Evolutionary conservation across 2,329 filamentous ascomycete species (phyloP).

Genomic region (Lachnum nothofagi): DNA sequence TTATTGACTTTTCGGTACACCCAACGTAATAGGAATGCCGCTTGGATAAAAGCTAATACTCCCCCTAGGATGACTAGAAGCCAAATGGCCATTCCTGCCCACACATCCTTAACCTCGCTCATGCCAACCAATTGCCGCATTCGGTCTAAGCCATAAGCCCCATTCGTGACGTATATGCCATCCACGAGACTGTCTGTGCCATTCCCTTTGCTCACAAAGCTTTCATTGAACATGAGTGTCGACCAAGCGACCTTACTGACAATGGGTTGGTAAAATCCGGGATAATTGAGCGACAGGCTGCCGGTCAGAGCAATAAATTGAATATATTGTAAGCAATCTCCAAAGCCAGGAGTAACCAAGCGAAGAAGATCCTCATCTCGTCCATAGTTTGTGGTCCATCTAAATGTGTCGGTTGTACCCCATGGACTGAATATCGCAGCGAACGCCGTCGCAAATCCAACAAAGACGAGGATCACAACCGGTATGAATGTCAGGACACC

Average conservation of each 20-base stretch:
- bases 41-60: slow-evolving; percentile 65
- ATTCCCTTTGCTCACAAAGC: slow-evolving; percentile 66
- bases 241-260: slow-evolving; percentile 88
- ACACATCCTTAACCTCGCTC: slow-evolving; percentile 69
- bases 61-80: slow-evolving; percentile 69
- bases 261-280: slow-evolving; percentile 89
- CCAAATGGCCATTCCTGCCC: slow-evolving; percentile 93
- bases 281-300: slow-evolving; percentile 80
- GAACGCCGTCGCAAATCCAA: slow-evolving; percentile 75
- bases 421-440: slow-evolving; percentile 88
- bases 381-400: slow-evolving; percentile 97
- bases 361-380: slow-evolving; percentile 86
- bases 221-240: slow-evolving; percentile 85
- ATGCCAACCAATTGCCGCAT: slow-evolving; percentile 81
- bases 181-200: slow-evolving; percentile 67
- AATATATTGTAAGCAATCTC: slow-evolving; percentile 93
- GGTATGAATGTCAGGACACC: slow-evolving; percentile 71
- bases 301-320: slow-evolving; percentile 88
- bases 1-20: slow-evolving; percentile 65
- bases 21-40: slow-evolving; percentile 74
- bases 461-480: slow-evolving; percentile 69
- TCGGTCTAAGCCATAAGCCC: slow-evolving; percentile 71
- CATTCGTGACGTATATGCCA: slow-evolving; percentile 79
- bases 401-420: slow-evolving; percentile 85
- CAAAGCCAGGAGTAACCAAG: slow-evolving; percentile 91